Base-by-base conservation (phyloP, 257 asterid genomes). In the Nicotiana obtusifolia region DNA sequence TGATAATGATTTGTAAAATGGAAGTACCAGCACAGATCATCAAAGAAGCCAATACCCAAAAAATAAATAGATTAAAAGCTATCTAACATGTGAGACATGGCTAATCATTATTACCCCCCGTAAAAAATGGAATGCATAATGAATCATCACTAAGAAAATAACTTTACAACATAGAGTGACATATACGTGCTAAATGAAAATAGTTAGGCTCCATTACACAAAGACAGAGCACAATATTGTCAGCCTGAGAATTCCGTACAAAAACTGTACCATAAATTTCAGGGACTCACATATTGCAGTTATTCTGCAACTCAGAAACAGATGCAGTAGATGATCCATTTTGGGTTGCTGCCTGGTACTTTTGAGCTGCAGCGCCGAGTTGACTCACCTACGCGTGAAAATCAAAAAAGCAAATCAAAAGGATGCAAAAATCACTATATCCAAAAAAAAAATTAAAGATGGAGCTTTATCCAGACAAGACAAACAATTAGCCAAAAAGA, bases 321-420 rank as follows among this genome's bases (percentile, higher is more conserved):
- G 98, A 90, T 33, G 75, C 81, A 73, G 84, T 84, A 14, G 98
- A 76, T 41, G 98, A 86, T 5, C 94, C 86, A 81, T 89, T 93
- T 84, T 93, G 99, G 15, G 98, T 89, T 28, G 97, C 91, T 86
- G 97, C 92, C 89, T 94, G 99, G 84, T 93, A 96, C 80, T 96
- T 96, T 76, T 96, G 99, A 83, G 98, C 99, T 66, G 97, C 98
- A 77, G 94, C 90, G 13, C 97, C 98, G 81, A 96, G 98, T 89
- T 93, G 99, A 88, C 94, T 89, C 76, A 94, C 98, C 99, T 96
- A 90, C 17, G 89, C 20, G 28, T 19, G 53, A 79, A 10, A 68
- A 31, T 19, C 54, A 81, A 22, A 47, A 10, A 65, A 73, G 62
- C 41, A 75, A 49, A 75, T 49, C 62, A 75, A 75, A 75, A 24